Percentiles rank a stretch among this genome's conserved stretches.
These are phyloP conservation scores for Pseudogymnoascus sp. DNA, from an alignment of 2,329 filamentous ascomycete genomes.

Conservation along the genomic window DNA sequence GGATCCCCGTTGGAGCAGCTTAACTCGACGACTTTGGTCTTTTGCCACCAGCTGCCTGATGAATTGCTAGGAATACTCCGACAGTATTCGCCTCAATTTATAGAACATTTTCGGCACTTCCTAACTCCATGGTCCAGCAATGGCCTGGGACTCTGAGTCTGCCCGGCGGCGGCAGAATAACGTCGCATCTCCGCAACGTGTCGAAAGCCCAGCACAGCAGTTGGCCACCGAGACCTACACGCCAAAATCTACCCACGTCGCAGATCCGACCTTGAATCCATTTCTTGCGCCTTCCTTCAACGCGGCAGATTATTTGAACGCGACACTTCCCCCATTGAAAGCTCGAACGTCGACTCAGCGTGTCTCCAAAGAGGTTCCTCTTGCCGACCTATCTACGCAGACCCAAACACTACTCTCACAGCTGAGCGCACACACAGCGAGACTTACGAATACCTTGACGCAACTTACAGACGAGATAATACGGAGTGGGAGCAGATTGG, in stretches of 20 bases:
- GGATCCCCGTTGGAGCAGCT: not conserved
- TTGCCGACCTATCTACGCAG: conserved; percentile 72
- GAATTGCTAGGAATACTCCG: not conserved
- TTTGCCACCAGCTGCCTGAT: not conserved
- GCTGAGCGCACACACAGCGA: conserved; percentile 79
- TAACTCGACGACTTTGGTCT: conserved; percentile 2
- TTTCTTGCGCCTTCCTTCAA: conserved; percentile 76
- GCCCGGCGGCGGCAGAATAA: conserved; percentile 23
- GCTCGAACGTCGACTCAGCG: conserved; percentile 19
- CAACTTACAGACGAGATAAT: conserved; percentile 93
- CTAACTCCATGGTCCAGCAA: not conserved
- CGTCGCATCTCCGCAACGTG: conserved; percentile 17
- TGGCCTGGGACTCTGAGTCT: conserved; percentile 24
- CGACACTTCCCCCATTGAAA: conserved; percentile 62
- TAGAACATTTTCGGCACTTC: not conserved
- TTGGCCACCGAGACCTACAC: conserved; percentile 17
- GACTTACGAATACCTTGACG: conserved; percentile 73
- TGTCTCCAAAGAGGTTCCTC: conserved; percentile 39
- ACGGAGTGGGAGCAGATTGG: conserved; percentile 75
- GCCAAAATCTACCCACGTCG: conserved; percentile 50
- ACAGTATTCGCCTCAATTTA: not conserved
- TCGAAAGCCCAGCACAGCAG: conserved; percentile 9
- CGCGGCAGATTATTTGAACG: conserved; percentile 77
- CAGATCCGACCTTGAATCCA: conserved; percentile 64
- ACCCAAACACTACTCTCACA: conserved; percentile 80